Conservation (phyloP, 306 rosid genomes). For the Dicorynia guianensis region DNA sequence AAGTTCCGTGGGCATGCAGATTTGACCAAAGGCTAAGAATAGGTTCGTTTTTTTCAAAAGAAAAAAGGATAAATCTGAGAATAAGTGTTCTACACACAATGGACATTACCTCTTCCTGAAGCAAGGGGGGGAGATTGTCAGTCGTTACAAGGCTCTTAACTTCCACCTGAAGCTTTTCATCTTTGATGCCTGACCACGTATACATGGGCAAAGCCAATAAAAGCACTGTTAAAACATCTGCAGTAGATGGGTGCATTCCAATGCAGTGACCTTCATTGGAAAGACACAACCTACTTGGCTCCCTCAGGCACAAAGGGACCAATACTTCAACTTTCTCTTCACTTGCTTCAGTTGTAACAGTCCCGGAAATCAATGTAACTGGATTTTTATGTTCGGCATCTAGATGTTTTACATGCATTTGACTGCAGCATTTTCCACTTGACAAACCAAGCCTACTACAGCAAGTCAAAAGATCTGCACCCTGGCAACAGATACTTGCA, state of each 20-base stretch:
- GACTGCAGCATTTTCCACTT: conserved; percentile 48
- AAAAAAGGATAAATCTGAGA: no score
- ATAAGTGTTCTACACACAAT: conserved; percentile 12
- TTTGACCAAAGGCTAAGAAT: neutral
- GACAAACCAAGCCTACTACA: conserved; percentile 40
- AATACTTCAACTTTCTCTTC: conserved; percentile 77
- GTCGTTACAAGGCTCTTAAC: conserved; percentile 54
- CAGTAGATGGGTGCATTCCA: conserved; percentile 80
- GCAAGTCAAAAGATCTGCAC: conserved; percentile 62
- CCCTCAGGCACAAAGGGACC: conserved; percentile 63
- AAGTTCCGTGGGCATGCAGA: conserved; percentile 12
- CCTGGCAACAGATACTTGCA: conserved; percentile 72
- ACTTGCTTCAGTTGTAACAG: conserved; percentile 55
- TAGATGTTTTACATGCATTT: conserved; percentile 58
- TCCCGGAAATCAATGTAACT: conserved; percentile 71
- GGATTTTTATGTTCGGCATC: conserved; percentile 57
- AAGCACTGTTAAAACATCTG: conserved; percentile 82
- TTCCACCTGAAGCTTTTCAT: conserved; percentile 62
- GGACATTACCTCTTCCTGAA: conserved; percentile 77
- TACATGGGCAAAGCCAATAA: conserved; percentile 72
- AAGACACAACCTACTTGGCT: conserved; percentile 52
- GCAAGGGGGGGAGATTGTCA: conserved; percentile 65
- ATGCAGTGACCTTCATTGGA: conserved; percentile 68
- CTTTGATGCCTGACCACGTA: conserved; percentile 77
- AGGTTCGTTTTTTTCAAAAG: no score